Conservation (phyloP, 768 basidiomycete species). For the Trichaptum fuscoviolaceum region DNA sequence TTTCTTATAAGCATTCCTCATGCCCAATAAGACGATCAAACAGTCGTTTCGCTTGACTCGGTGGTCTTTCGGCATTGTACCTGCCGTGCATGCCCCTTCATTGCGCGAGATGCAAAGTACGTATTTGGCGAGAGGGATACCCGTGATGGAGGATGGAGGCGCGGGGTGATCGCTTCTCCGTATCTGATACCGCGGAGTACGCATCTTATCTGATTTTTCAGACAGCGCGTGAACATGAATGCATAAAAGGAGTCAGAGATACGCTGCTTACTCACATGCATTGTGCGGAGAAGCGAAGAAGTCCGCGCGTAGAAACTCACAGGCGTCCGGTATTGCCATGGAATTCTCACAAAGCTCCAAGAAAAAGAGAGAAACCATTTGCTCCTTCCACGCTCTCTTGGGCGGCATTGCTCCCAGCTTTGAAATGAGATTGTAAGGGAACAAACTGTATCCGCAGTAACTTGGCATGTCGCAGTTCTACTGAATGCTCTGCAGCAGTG, state of each 20-base stretch:
- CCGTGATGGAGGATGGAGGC: too few relatives aligned
- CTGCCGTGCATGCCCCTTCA: neutral
- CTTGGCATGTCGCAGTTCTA: neutral
- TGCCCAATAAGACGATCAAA: neutral
- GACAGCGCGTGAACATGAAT: neutral
- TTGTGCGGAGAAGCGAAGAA: neutral
- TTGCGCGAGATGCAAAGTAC: neutral
- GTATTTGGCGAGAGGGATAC: neutral
- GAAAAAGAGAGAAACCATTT: neutral
- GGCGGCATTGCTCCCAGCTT: neutral
- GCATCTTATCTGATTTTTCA: neutral
- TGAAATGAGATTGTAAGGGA: neutral
- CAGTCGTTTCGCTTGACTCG: neutral
- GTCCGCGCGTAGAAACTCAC: neutral
- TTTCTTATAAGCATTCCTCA: constrained; percentile 1
- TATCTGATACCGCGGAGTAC: neutral
- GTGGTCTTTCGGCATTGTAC: neutral
- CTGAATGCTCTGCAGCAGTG: neutral
- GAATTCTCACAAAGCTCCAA: neutral
- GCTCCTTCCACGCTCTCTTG: neutral
- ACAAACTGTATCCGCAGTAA: neutral
- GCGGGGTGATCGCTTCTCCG: neutral
- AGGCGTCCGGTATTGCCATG: neutral
- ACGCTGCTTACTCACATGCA: neutral
- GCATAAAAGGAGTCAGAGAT: neutral